Evolutionary conservation across 805 yeast genomes (phyloP), one percentile per base, ranked within the genome.

Genomic region (Nakazawaea wickerhamii): DNA sequence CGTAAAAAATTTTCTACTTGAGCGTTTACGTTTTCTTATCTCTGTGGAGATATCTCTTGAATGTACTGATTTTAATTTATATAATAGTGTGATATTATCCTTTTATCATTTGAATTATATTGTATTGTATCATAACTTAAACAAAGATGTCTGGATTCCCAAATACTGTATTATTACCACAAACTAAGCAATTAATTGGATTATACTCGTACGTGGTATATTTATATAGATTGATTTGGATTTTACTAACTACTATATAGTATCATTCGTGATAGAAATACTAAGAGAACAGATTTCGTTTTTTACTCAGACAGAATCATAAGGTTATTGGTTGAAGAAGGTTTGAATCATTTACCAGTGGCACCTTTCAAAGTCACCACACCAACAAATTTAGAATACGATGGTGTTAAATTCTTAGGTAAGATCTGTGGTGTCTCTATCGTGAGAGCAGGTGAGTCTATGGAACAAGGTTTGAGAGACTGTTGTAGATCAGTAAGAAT

Each of bases 381-480:
- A 27, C 91, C 95, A 36, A 80, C 93, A 10, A 83, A 81, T 41
- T 73, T 78, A 49, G 64, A 65, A 30, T 88, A 77, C 60, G 71
- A 76, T 3, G 99, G 99, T 11, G 82, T 83, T 44, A 70, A 73
- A 46, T 91, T 91, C 61, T 67, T 78, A 55, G 98, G 99, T 34
- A 89, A 87, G 64, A 93, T 93, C 47, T 91, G 98, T 61, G 99
- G 99, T 51, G 99, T 93, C 28, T 88, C 96, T 14, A 93, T 93
- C 59, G 95, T 93, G 55, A 77, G 99, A 60, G 99, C 99, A 4
- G 99, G 99, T 51, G 99, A 93, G 64, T 84, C 95, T 34, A 93
- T 93, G 99, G 99, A 93, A 65, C 95, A 88, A 72, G 99, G 98
- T 26, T 71, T 93, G 50, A 79, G 99, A 62, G 98, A 91, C 61